A percentile compares a stretch with the other conserved stretches of the same genome.
phyloP scores from a whole-genome alignment of 768 basidiomycete species.

The Lentinus brumalis region DNA sequence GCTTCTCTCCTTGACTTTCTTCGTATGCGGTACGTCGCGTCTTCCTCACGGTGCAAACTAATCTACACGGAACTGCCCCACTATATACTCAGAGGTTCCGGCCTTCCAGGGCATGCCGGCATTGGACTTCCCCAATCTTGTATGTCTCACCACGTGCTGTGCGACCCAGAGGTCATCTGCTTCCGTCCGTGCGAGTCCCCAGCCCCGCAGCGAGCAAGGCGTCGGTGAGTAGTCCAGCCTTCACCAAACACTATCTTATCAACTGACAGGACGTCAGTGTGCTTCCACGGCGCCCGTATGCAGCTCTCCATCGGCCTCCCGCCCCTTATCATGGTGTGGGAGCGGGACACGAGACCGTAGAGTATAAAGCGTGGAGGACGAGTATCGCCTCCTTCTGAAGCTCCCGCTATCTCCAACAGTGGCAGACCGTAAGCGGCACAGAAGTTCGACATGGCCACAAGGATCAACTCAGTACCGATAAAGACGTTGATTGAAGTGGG shows the following conservation, averaged over 20 bases:
- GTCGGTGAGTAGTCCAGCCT: neutral
- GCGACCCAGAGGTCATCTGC: slow-evolving; percentile 1
- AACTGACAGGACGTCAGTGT: neutral
- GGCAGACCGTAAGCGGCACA: neutral
- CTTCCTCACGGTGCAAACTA: neutral
- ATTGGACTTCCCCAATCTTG: neutral
- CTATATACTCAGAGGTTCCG: neutral
- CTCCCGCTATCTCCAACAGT: neutral
- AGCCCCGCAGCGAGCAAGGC: neutral
- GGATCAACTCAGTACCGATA: slow-evolving; percentile 60
- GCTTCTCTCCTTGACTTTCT: no score
- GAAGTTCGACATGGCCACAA: slow-evolving; percentile 52
- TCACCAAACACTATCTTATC: slow-evolving; percentile 14
- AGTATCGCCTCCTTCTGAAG: neutral
- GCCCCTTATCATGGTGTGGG: slow-evolving; percentile 3
- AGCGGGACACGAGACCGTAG: neutral
- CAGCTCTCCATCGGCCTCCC: neutral
- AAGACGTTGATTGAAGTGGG: slow-evolving; percentile 58
- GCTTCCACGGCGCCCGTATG: neutral
- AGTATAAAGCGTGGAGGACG: neutral
- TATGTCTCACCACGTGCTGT: slow-evolving; percentile 1
- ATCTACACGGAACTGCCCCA: neutral
- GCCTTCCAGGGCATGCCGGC: slow-evolving; percentile 1
- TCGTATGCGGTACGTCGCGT: no score
- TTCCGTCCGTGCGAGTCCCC: neutral